These are phyloP conservation scores for Aureobasidium leucospermi DNA, from an alignment of 2,329 filamentous ascomycete genomes.

Conservation along the genomic window DNA sequence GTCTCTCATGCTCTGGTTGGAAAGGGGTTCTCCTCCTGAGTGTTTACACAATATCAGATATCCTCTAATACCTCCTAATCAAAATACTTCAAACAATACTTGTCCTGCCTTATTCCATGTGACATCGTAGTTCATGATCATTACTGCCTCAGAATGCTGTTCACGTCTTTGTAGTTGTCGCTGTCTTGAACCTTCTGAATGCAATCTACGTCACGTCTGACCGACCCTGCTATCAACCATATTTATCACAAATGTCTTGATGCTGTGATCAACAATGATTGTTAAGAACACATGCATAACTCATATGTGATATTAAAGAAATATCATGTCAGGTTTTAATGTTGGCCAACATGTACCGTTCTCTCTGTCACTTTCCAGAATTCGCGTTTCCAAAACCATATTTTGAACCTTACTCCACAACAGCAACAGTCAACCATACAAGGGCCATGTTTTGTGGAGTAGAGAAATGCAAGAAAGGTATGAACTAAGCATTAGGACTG, in stretches of 20 bases:
- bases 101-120: not conserved
- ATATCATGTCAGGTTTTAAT: too few species aligned
- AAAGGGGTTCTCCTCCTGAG: not conserved
- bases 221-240: too few species aligned
- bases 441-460: too few species aligned
- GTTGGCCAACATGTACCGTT: too few species aligned
- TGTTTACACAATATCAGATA: not conserved
- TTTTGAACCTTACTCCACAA: not conserved
- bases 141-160: not conserved
- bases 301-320: too few species aligned
- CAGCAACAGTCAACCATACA: not conserved
- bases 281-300: too few species aligned
- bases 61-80: constrained; percentile 1
- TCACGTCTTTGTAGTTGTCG: not conserved
- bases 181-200: not conserved
- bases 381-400: not conserved
- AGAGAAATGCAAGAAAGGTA: not conserved
- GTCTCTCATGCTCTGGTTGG: not conserved
- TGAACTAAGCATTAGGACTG: not conserved
- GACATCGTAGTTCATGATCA: not conserved
- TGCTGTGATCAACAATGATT: too few species aligned
- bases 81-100: not conserved
- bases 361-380: not conserved
- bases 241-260: too few species aligned
- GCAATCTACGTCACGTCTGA: too few species aligned